Evolutionary conservation across 2,329 filamentous ascomycete species (phyloP).

Genomic region (Pseudogymnoascus sp.): DNA sequence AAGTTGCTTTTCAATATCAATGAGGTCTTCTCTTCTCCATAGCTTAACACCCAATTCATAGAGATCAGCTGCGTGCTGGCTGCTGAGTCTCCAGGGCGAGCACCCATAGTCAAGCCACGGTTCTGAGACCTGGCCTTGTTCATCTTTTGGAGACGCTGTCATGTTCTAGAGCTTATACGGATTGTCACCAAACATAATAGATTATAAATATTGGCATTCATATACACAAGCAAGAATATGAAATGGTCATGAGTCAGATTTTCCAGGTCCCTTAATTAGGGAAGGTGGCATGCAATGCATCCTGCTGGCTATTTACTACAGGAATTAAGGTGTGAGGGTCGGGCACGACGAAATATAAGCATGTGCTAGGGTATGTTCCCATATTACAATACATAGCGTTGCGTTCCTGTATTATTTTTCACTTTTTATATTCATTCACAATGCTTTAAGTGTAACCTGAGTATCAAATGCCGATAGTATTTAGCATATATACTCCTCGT

Average conservation of each 20-base stretch:
- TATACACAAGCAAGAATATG: neutral
- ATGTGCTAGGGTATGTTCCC: neutral
- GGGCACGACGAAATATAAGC: neutral
- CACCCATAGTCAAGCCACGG: constrained; percentile 17
- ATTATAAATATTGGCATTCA: neutral
- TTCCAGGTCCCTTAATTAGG: too few species aligned
- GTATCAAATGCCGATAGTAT: neutral
- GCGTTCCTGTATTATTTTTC: neutral
- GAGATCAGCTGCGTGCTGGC: constrained; percentile 18
- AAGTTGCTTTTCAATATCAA: constrained; percentile 23
- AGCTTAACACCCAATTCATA: constrained; percentile 21
- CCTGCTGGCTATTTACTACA: too few species aligned
- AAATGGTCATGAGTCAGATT: too few species aligned
- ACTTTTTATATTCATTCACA: neutral
- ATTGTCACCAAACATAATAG: too few species aligned
- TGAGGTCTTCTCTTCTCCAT: constrained; percentile 20
- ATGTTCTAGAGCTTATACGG: too few species aligned
- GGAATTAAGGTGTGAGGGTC: neutral
- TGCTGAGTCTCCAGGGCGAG: constrained; percentile 16
- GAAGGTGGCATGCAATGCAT: too few species aligned
- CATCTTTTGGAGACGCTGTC: neutral
- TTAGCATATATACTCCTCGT: constrained; percentile 1
- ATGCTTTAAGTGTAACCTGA: neutral
- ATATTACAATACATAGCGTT: neutral
- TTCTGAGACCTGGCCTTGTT: constrained; percentile 21